Evolutionary conservation across 345 rosid genomes (phyloP).

Genomic region (Bruguiera sexangula): DNA sequence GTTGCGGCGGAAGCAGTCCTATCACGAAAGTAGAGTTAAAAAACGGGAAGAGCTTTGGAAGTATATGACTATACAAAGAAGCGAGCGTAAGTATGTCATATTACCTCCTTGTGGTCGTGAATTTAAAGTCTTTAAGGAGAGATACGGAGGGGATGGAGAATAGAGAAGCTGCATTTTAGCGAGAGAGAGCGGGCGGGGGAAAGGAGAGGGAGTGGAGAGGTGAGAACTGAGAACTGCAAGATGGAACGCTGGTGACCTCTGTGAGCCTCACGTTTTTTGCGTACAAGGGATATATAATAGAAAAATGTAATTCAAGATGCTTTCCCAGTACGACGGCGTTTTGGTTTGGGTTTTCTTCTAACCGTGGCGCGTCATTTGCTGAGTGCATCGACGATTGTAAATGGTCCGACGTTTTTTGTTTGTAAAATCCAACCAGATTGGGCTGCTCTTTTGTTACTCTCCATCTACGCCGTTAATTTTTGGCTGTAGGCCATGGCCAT

Average conservation of each 20-base stretch:
- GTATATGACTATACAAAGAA: not conserved
- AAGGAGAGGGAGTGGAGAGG: not conserved
- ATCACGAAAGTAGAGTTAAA: too few species aligned
- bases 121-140: conserved; percentile 23
- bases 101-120: conserved; percentile 30
- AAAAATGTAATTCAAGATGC: conserved; percentile 1
- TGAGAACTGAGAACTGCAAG: not conserved
- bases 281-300: conserved; percentile 4
- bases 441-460: too few species aligned
- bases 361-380: too few species aligned
- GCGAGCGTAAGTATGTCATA: not conserved
- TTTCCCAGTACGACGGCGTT: conserved; percentile 1
- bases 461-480: too few species aligned
- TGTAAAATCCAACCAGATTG: too few species aligned
- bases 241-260: not conserved
- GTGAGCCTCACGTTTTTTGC: conserved; percentile 36
- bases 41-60: too few species aligned
- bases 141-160: conserved; percentile 32
- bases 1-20: too few species aligned
- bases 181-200: conserved; percentile 3
- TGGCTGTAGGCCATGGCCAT: too few species aligned
- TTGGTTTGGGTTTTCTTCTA: too few species aligned
- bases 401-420: too few species aligned
- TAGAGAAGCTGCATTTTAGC: conserved; percentile 54
- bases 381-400: too few species aligned